phyloP scores from a whole-genome alignment of 2,329 filamentous ascomycete species.

The Ophiostoma tasmaniense region DNA sequence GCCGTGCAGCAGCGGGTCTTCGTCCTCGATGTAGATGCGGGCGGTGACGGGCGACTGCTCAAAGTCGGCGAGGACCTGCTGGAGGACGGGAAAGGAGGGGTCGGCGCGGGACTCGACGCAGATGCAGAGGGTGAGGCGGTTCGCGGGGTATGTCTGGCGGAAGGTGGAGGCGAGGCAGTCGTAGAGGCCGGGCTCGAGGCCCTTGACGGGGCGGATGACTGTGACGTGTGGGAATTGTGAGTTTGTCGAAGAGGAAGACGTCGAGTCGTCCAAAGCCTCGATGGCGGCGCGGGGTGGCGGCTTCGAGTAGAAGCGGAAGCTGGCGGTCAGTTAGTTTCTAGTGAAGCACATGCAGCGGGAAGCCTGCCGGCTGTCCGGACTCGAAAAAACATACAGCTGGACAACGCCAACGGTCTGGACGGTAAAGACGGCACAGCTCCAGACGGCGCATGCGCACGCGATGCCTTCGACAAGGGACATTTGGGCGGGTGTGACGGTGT shows the following conservation, averaged over 20 bases:
- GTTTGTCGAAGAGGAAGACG: conserved; percentile 28
- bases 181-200: conserved; percentile 80
- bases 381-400: neutral
- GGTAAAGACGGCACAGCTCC: neutral
- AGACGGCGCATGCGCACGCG: conserved; percentile 1
- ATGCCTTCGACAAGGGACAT: neutral
- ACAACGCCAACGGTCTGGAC: conserved; percentile 2
- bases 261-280: conserved; percentile 26
- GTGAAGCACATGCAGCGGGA: neutral
- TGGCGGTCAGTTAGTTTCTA: conserved; percentile 21
- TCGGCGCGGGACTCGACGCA: conserved; percentile 71
- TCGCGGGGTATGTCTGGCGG: conserved; percentile 66
- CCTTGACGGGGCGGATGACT: conserved; percentile 87
- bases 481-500: neutral
- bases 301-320: conserved; percentile 46
- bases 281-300: conserved; percentile 43
- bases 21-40: conserved; percentile 40
- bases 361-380: no score
- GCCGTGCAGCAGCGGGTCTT: conserved; percentile 27
- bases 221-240: conserved; percentile 61
- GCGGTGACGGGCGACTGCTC: conserved; percentile 61
- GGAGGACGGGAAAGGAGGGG: conserved; percentile 66
- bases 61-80: conserved; percentile 64
- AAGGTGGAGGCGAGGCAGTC: conserved; percentile 86
- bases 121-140: conserved; percentile 70